A percentile compares a stretch with the other conserved stretches of the same genome.
phyloP scores from a whole-genome alignment of 495 filamentous ascomycete species.

The Xylaria telfairii region DNA sequence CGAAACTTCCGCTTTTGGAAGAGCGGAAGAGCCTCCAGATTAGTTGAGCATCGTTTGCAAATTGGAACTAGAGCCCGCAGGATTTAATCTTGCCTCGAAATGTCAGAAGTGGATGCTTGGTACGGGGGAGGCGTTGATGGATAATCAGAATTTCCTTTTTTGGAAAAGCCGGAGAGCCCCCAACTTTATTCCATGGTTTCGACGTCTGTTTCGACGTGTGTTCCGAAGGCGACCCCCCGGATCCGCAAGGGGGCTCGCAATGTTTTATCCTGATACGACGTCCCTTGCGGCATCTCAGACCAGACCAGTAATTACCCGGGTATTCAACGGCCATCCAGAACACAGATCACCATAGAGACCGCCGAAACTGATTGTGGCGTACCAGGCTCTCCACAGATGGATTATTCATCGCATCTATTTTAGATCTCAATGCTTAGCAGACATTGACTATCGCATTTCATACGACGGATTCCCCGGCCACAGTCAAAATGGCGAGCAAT shows the following conservation, averaged over 20 bases:
- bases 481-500: constrained; percentile 23
- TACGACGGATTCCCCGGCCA: background rate
- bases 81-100: background rate
- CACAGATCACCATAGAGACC: background rate
- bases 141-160: constrained; percentile 33
- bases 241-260: background rate
- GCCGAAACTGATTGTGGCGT: background rate
- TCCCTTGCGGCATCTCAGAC: background rate
- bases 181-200: background rate
- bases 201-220: background rate
- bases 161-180: constrained; percentile 14
- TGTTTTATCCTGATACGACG: background rate
- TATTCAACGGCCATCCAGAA: no score
- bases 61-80: background rate
- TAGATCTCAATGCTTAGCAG: background rate
- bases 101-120: background rate
- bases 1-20: constrained; percentile 14
- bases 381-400: background rate
- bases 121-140: background rate
- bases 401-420: background rate
- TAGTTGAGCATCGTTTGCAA: background rate
- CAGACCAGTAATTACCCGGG: background rate
- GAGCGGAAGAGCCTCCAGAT: background rate
- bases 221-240: background rate
- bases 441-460: background rate